These are phyloP conservation scores for Pseudozyma flocculosa DNA, from an alignment of 1,284 basidiomycete genomes.

Conservation along the genomic window DNA sequence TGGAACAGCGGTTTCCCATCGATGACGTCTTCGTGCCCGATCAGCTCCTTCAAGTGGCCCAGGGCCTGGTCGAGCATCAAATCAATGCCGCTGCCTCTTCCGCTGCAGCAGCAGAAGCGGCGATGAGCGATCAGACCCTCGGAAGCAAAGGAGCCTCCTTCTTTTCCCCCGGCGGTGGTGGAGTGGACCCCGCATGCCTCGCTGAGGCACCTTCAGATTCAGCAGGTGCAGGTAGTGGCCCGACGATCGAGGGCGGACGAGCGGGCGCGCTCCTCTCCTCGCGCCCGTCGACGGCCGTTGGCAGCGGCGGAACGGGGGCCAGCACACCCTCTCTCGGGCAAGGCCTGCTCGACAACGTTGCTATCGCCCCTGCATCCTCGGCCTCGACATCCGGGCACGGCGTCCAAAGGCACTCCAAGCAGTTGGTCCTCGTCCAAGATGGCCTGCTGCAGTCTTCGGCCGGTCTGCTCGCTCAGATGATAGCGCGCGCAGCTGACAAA, in stretches of 20 bases:
- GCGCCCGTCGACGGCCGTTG: too few species aligned
- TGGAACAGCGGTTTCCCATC: not conserved
- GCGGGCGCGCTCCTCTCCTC: too few species aligned
- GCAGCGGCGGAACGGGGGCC: not conserved
- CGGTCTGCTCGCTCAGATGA: constrained; percentile 30
- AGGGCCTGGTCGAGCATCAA: constrained; percentile 33
- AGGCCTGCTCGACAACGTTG: constrained; percentile 17
- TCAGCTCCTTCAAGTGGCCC: constrained; percentile 33
- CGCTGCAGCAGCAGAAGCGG: constrained; percentile 4
- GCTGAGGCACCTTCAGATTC: too few species aligned
- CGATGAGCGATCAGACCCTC: too few species aligned
- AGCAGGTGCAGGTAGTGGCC: too few species aligned
- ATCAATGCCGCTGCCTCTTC: constrained; percentile 8
- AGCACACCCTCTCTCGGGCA: constrained; percentile 31
- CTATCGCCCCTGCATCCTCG: constrained; percentile 18
- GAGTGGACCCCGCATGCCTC: too few species aligned
- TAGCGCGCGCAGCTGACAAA: constrained; percentile 14
- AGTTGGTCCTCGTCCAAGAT: constrained; percentile 43
- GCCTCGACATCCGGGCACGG: constrained; percentile 2
- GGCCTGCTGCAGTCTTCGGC: constrained; percentile 36
- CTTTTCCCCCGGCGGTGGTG: too few species aligned
- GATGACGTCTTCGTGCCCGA: constrained; percentile 35
- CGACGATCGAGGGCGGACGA: too few species aligned
- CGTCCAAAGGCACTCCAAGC: constrained; percentile 28
- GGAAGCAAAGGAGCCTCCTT: too few species aligned